Evolutionary conservation across 2,329 filamentous ascomycete species (phyloP), one percentile per base, ranked within the genome.

Genomic region (Thielaviopsis musarum): DNA sequence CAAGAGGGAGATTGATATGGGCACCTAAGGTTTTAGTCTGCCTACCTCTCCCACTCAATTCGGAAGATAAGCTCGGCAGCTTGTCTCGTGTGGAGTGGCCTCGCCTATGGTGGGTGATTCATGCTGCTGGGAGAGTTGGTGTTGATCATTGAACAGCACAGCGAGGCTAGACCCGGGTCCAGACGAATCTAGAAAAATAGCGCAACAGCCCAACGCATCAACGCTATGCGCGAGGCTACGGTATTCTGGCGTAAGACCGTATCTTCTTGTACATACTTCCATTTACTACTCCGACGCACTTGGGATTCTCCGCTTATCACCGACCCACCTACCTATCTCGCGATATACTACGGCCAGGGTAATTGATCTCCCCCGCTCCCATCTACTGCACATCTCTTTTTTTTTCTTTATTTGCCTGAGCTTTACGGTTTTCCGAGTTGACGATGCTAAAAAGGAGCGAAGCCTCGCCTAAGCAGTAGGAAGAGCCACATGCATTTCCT

Each of bases 1-100:
- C 66, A 93, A 93, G 73, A 84, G 83, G 69, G 75, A 77, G 64
- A 81, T 83, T 70, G 77, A 79, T 6, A 21, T 38, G 49, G 26
- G 41, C 21, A 48, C 28, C 21, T 45, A 30, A 49, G n/a, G n/a
- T n/a, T n/a, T n/a, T n/a, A n/a, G n/a, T 26, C 24, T 26, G 3
- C 24, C 30, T 34, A 28, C 30, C 30, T 6, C 30, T 34, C 30
- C 30, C 30, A 34, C 30, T 34, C 30, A 10, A 10, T 7, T 9
- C 4, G 10, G 2, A 10, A 9, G 30, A 45, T 45, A 7, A n/a
- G 15, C 15, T 5, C 38, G 2, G 15, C 17, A 13, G 15, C 38
- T 5, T n/a, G 13, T 45, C 17, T 15, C 15, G 38, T n/a, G 12
- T 13, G 38, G 38, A 5, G 4, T 45, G 15, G 38, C 38, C 38